A percentile compares a stretch with the other conserved stretches of the same genome.
phyloP scores from a whole-genome alignment of 2,329 filamentous ascomycete genomes.

The Stachybotrys elegans region DNA sequence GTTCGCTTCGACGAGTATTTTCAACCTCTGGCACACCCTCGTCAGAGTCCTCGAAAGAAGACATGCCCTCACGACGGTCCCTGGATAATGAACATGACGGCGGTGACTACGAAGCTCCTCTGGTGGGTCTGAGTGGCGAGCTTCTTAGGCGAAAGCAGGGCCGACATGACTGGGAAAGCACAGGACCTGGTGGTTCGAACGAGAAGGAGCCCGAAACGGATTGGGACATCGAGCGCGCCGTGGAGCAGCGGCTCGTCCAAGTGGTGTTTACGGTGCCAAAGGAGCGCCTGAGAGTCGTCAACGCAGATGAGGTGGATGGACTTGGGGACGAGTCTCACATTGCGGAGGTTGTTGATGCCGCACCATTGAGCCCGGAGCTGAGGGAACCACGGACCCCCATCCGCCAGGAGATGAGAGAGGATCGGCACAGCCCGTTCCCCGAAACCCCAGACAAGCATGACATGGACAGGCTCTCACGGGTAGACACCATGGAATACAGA shows the following conservation, averaged over 20 bases:
- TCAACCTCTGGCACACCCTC: slow-evolving; percentile 34
- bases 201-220: slow-evolving; percentile 51
- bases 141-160: slow-evolving; percentile 52
- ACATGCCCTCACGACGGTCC: slow-evolving; percentile 23
- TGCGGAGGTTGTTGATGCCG: slow-evolving; percentile 38
- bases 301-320: slow-evolving; percentile 53
- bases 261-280: slow-evolving; percentile 93
- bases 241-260: slow-evolving; percentile 67
- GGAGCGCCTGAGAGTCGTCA: slow-evolving; percentile 83
- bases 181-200: background rate
- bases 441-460: slow-evolving; percentile 8
- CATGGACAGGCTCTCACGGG: slow-evolving; percentile 2
- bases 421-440: slow-evolving; percentile 8
- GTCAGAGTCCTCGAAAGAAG: slow-evolving; percentile 19
- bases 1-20: slow-evolving; percentile 62
- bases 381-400: slow-evolving; percentile 6
- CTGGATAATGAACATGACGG: slow-evolving; percentile 27
- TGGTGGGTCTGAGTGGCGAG: slow-evolving; percentile 40
- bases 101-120: slow-evolving; percentile 39
- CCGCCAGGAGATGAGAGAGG: slow-evolving; percentile 1
- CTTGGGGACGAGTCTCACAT: slow-evolving; percentile 24
- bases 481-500: background rate
- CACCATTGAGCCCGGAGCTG: slow-evolving; percentile 17
- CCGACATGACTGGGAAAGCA: slow-evolving; percentile 46
- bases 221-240: slow-evolving; percentile 72